A percentile compares a stretch with the other conserved stretches of the same genome.
Conservation (phyloP, 2,329 filamentous ascomycete species). For the Esteya vermicola region DNA sequence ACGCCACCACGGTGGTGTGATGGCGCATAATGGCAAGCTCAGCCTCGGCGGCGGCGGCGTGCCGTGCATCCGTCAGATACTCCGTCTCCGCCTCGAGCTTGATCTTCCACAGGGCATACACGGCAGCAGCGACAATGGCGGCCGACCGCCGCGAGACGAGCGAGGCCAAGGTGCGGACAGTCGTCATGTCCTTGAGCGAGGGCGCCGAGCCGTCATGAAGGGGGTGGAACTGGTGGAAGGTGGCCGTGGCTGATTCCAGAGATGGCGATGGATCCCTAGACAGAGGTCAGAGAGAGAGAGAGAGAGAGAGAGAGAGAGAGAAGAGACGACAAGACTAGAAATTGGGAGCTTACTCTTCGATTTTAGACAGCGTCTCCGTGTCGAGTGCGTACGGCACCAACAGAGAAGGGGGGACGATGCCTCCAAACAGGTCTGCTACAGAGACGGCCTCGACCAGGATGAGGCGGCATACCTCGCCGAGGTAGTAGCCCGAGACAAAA, state of each 20-base stretch:
- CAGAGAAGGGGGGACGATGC: constrained; percentile 39
- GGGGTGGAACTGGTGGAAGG: constrained; percentile 37
- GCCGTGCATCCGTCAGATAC: constrained; percentile 9
- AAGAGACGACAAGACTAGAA: neutral
- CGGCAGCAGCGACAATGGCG: constrained; percentile 42
- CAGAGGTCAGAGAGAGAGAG: neutral
- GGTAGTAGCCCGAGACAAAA: constrained; percentile 49
- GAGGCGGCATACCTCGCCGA: constrained; percentile 49
- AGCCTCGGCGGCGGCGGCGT: constrained; percentile 32
- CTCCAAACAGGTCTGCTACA: constrained; percentile 38
- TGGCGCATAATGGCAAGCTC: constrained; percentile 20
- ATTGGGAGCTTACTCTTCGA: constrained; percentile 34
- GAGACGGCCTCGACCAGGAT: constrained; percentile 44
- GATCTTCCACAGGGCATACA: constrained; percentile 45
- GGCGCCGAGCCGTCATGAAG: constrained; percentile 20
- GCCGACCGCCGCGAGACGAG: constrained; percentile 43
- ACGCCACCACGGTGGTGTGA: constrained; percentile 51
- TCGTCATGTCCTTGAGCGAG: constrained; percentile 31
- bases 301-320: neutral
- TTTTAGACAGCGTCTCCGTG: constrained; percentile 43
- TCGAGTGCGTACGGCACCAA: constrained; percentile 40
- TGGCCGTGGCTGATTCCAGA: constrained; percentile 27
- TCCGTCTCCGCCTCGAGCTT: constrained; percentile 37
- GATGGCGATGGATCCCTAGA: neutral
- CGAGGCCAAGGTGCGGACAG: constrained; percentile 37